Evolutionary conservation across 2,329 filamentous ascomycete species (phyloP).

Genomic region (Nothomitra cinnamomea): DNA sequence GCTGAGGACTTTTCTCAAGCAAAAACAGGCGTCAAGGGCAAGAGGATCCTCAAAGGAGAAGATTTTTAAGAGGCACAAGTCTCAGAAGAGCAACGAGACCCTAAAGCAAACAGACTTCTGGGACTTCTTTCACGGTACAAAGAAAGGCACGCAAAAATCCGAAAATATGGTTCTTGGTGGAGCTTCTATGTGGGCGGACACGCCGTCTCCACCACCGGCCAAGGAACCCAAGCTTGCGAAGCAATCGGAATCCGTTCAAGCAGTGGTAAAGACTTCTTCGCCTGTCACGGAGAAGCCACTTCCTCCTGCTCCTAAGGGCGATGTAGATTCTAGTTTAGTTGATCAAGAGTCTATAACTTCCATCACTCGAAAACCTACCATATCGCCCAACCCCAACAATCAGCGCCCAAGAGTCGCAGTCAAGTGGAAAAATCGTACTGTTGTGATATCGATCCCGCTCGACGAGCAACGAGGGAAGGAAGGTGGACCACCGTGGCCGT

Average conservation of each 20-base stretch:
- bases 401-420: constrained; percentile 48
- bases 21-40: constrained; percentile 4
- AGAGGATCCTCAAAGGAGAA: constrained; percentile 5
- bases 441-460: constrained; percentile 50
- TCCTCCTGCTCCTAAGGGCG: constrained; percentile 1
- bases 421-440: constrained; percentile 25
- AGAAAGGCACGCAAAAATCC: constrained; percentile 17
- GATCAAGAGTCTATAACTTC: neutral
- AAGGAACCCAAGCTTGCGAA: neutral
- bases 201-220: neutral
- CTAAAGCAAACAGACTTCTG: constrained; percentile 33
- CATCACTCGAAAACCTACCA: neutral
- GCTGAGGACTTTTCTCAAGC: neutral
- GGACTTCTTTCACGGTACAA: constrained; percentile 22
- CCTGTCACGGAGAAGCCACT: neutral
- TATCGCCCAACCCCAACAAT: constrained; percentile 9
- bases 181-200: constrained; percentile 22
- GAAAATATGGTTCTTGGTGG: constrained; percentile 21
- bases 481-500: constrained; percentile 27
- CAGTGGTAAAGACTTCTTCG: neutral
- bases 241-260: neutral
- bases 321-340: neutral
- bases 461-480: constrained; percentile 46
- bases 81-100: constrained; percentile 27
- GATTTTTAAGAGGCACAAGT: constrained; percentile 21